These are phyloP conservation scores for Diaporthe citri DNA, from an alignment of 2,329 filamentous ascomycete species.

Conservation along the genomic window DNA sequence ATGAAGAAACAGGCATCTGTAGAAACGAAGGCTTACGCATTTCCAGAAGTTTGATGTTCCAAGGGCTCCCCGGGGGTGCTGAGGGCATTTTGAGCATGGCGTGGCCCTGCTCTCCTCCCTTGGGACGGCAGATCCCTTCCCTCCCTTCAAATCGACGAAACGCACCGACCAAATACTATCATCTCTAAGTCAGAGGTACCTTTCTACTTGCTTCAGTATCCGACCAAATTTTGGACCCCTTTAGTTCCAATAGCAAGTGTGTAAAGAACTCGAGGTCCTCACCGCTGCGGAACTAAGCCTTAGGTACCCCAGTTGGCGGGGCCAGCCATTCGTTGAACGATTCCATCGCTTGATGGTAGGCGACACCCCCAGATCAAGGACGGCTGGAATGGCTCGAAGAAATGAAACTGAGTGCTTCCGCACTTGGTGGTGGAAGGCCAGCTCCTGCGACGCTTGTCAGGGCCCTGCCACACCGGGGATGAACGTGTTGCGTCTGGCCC, in stretches of 20 bases:
- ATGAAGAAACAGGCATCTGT: slow-evolving; percentile 20
- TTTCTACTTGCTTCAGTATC: neutral
- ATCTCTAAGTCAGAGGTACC: neutral
- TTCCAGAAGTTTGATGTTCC: neutral
- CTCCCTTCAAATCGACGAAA: neutral
- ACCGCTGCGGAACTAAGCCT: neutral
- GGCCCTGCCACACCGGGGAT: neutral
- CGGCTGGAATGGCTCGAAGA: neutral
- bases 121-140: slow-evolving; percentile 6
- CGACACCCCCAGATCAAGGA: neutral
- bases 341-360: neutral
- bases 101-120: neutral
- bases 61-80: neutral
- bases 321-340: neutral
- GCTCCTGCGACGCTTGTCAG: neutral
- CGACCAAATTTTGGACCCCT: neutral
- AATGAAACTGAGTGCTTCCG: neutral
- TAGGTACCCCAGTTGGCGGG: too few relatives aligned
- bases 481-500: neutral
- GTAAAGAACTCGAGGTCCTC: neutral
- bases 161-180: neutral
- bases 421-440: neutral
- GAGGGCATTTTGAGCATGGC: neutral
- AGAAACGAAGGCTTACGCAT: neutral
- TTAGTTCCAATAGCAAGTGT: neutral